Base-by-base conservation (phyloP, 1,139 yeast species). In the Hyphopichia wangnamkhiaoensis region DNA sequence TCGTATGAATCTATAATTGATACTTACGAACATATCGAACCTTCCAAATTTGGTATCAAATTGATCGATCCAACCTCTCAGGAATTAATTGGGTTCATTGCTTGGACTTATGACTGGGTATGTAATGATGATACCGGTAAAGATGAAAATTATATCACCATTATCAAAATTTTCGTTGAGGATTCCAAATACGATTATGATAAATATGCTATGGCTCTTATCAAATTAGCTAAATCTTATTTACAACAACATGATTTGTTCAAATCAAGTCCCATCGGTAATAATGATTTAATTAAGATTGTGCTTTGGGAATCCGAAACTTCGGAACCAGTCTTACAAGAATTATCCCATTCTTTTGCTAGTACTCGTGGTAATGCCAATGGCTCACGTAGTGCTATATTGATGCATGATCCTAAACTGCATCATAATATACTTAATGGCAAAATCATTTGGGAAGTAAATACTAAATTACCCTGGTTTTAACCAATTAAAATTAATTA, bases 391-490 rank as follows among this genome's bases (percentile, higher is more conserved):
- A 65, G 74, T 35, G 77, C 76, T 7, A 50, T 67, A 6, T 52
- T 58, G 37, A 52, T 66, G 43, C 54, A 58, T 42, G 48, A 56
- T 29, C 44, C 44, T 1, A 42, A 35, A 1, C 69, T 63, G 12
- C 60, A 68, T 27, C 42, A 49, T 7, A 41, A 48, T 29, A 49
- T 68, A 35, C 39, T 44, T 31, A 40, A 41, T 7, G 70, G 65
- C 2, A 50, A 61, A 1, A 40, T 69, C 13, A 50, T 71, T 17
- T 73, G 79, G 79, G 77, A 67, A 45, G 65, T 64, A 31, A 74
- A 74, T 46, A 67, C 59, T 37, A 73, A 74, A 48, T 50, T 74
- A 37, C 68, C 74, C 4, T 73, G 79, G 79, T 72, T 71, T 45
- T 73, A 52, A 48, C 24, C 9, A 30, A 16, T 12, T 14, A 5